Evolutionary conservation across 371 early-diverging fungal species (phyloP), one percentile per base, ranked within the genome.

Genomic region (Hamiltosporidium tvaerminnensis): DNA sequence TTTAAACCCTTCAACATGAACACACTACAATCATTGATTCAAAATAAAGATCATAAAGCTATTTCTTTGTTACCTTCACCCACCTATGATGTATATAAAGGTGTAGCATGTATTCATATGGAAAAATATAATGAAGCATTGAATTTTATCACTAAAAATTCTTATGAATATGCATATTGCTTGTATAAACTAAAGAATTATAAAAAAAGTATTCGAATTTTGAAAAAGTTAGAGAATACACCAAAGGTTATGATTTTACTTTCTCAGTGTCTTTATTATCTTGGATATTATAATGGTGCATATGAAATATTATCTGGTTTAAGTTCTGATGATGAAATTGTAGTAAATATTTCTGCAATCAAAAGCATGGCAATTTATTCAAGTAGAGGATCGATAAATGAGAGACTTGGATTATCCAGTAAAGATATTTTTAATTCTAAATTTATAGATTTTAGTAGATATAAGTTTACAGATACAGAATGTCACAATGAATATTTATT

Each of bases 101-200:
- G 56, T 14, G 57, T 69, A n/a, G 68, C 66, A 38, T 59, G n/a
- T 31, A 69, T 72, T n/a, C 50, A 60, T 35, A 34, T 72, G 16
- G 66, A 54, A 31, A 66, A 47, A 56, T 72, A 37, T 53, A 38
- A 57, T 23, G 66, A 61, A 44, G 72, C 69, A 5, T 41, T 69
- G 2, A 69, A 52, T 39, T 56, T 48, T 50, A 33, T 47, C 5
- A 59, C 53, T 33, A 65, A 64, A 47, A 50, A 35, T 1, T 60
- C 68, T 14, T 72, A 61, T 54, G 72, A 72, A 60, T 23, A 55
- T n/a, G 68, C 69, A 3, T 72, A 72, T 64, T 34, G 52, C 9
- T 31, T 60, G 0, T 72, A 72, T 57, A 64, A 63, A 58, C 55
- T 68, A 2, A 68, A 54, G 47, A 68, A 64, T 16, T 68, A 59